A percentile compares a stretch with the other conserved stretches of the same genome.
Conservation (phyloP, 371 early-diverging fungal species). For the Funneliformis caledonium region DNA sequence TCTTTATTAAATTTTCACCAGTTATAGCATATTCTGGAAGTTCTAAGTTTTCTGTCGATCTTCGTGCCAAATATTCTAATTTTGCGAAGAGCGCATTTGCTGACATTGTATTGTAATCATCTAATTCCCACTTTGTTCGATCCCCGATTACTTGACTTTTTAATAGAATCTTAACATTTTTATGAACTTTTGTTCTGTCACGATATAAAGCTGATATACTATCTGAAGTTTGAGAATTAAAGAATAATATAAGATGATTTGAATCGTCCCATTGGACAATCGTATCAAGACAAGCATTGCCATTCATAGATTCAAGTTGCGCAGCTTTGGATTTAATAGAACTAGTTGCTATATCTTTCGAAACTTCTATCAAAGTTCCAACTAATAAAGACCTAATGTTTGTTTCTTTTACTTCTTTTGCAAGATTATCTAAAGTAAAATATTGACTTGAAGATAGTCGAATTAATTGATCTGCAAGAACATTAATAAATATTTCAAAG, state of each 20-base stretch:
- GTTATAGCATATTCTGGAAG: conserved; percentile 18
- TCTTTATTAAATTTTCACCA: conserved; percentile 28
- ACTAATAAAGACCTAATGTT: conserved; percentile 25
- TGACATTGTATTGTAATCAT: conserved; percentile 15
- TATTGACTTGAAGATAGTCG: conserved; percentile 30
- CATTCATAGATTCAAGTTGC: conserved; percentile 8
- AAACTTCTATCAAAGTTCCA: conserved; percentile 20
- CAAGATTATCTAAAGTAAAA: conserved; percentile 19
- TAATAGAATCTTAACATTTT: conserved; percentile 27
- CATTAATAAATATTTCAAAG: conserved; percentile 37
- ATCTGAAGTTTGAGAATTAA: conserved; percentile 23
- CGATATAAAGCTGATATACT: conserved; percentile 25
- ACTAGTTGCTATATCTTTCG: conserved; percentile 37
- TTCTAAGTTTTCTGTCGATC: not conserved
- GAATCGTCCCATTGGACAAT: conserved; percentile 36
- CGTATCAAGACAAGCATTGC: not conserved
- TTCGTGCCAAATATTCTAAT: conserved; percentile 24
- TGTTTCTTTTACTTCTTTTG: not conserved
- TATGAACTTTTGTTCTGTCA: conserved; percentile 21
- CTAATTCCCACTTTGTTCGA: not conserved
- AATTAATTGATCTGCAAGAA: conserved; percentile 36
- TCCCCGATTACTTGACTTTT: not conserved
- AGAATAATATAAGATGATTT: conserved; percentile 27
- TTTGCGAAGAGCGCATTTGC: not conserved
- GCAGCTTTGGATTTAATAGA: conserved; percentile 8